phyloP scores from a whole-genome alignment of 805 yeast species.

The Candida methanosorbosa region DNA sequence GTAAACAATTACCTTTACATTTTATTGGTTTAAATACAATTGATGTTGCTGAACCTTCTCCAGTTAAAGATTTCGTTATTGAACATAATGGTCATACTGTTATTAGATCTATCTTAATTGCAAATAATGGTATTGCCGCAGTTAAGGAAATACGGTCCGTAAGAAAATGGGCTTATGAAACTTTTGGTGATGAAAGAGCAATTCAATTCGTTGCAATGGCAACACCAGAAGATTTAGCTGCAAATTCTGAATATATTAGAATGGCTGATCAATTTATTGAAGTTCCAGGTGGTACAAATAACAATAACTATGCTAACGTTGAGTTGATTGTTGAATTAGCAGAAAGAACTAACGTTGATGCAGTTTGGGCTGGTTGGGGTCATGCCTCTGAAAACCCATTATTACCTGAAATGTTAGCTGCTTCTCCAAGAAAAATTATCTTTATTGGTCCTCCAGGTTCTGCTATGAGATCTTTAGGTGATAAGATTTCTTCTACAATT shows the following conservation, averaged over 20 bases:
- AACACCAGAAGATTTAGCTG: slow-evolving; percentile 96
- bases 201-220: slow-evolving; percentile 97
- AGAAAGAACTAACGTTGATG: slow-evolving; percentile 92
- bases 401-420: slow-evolving; percentile 89
- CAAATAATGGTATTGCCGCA: slow-evolving; percentile 99
- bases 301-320: slow-evolving; percentile 96
- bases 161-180: slow-evolving; percentile 98
- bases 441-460: slow-evolving; percentile 99
- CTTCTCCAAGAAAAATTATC: slow-evolving; percentile 81
- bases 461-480: slow-evolving; percentile 99
- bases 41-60: slow-evolving; percentile 67
- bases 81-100: slow-evolving; percentile 93
- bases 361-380: slow-evolving; percentile 99
- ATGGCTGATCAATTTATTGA: slow-evolving; percentile 99
- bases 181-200: slow-evolving; percentile 93
- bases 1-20: slow-evolving; percentile 48
- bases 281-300: slow-evolving; percentile 99
- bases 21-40: slow-evolving; percentile 79
- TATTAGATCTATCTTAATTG: slow-evolving; percentile 78
- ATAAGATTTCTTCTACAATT: slow-evolving; percentile 93
- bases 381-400: slow-evolving; percentile 98
- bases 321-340: slow-evolving; percentile 96
- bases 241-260: slow-evolving; percentile 95
- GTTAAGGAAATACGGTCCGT: slow-evolving; percentile 96
- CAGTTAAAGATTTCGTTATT: slow-evolving; percentile 76